These are phyloP conservation scores for Casuarina cunninghamiana DNA, from an alignment of 306 rosid genomes.

Conservation along the genomic window DNA sequence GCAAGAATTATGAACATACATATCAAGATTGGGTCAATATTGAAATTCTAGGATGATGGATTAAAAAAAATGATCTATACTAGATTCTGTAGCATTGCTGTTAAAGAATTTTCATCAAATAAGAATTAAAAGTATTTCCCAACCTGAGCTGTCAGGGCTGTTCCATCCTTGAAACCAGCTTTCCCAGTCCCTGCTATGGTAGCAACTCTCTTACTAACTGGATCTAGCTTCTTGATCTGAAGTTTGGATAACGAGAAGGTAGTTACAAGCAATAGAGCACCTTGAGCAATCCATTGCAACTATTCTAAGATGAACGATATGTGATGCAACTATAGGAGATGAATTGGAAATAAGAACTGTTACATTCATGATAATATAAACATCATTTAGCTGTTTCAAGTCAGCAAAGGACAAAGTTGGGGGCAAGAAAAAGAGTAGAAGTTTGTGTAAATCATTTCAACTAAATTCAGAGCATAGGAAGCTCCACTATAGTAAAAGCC, in stretches of 20 bases:
- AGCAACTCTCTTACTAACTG: conserved; percentile 68
- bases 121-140: conserved; percentile 17
- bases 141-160: conserved; percentile 75
- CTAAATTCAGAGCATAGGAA: not conserved
- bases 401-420: not conserved
- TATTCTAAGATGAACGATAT: not conserved
- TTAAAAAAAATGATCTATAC: conserved; percentile 12
- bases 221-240: conserved; percentile 89
- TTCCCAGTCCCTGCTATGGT: conserved; percentile 87
- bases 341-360: not conserved
- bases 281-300: not conserved
- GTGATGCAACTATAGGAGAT: not conserved
- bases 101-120: conserved; percentile 11
- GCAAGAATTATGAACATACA: not conserved
- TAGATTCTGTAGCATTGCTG: conserved; percentile 15
- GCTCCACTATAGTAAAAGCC: not conserved
- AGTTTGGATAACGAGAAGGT: conserved; percentile 24
- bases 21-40: not conserved
- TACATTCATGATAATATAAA: not conserved
- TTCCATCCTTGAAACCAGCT: conserved; percentile 88
- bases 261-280: conserved; percentile 5
- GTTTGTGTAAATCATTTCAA: not conserved
- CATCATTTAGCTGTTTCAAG: not conserved
- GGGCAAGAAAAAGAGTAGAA: not conserved
- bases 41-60: not conserved